phyloP scores from a whole-genome alignment of 768 basidiomycete species.

The Mycena kentingensis region DNA sequence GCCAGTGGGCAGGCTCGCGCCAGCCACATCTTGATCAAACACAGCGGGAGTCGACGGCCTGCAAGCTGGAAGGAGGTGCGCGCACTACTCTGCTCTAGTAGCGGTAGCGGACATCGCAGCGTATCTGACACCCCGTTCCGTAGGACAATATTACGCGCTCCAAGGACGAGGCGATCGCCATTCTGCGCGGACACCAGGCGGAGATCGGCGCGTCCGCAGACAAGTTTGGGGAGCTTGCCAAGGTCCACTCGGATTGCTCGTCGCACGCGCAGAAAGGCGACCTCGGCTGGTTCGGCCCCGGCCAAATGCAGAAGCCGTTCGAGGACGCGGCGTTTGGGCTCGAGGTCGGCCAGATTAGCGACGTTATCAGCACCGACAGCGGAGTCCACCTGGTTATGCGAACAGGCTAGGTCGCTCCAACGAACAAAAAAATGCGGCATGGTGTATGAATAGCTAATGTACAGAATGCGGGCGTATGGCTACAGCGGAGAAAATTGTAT shows the following conservation, averaged over 20 bases:
- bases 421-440: too few species aligned
- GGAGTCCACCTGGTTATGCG: conserved; percentile 94
- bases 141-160: conserved; percentile 80
- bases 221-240: conserved; percentile 79
- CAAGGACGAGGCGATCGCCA: conserved; percentile 86
- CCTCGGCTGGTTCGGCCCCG: conserved; percentile 80
- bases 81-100: conserved; percentile 7
- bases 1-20: conserved; percentile 71
- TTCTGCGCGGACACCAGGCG: conserved; percentile 63
- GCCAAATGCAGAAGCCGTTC: conserved; percentile 97
- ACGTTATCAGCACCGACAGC: conserved; percentile 85
- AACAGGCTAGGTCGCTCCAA: too few species aligned
- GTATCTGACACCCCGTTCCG: conserved; percentile 1
- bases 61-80: conserved; percentile 85
- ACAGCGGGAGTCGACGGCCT: conserved; percentile 73
- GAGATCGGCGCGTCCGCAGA: conserved; percentile 58
- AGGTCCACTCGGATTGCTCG: conserved; percentile 83
- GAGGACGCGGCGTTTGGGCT: conserved; percentile 84
- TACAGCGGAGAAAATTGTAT: neutral
- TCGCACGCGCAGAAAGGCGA: conserved; percentile 84
- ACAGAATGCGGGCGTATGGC: neutral
- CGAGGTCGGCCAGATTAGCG: conserved; percentile 75
- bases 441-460: too few species aligned
- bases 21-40: conserved; percentile 95
- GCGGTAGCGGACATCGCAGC: conserved; percentile 4